These are phyloP conservation scores for Aureoboletus auriporus DNA, from an alignment of 768 basidiomycete genomes.

Conservation along the genomic window DNA sequence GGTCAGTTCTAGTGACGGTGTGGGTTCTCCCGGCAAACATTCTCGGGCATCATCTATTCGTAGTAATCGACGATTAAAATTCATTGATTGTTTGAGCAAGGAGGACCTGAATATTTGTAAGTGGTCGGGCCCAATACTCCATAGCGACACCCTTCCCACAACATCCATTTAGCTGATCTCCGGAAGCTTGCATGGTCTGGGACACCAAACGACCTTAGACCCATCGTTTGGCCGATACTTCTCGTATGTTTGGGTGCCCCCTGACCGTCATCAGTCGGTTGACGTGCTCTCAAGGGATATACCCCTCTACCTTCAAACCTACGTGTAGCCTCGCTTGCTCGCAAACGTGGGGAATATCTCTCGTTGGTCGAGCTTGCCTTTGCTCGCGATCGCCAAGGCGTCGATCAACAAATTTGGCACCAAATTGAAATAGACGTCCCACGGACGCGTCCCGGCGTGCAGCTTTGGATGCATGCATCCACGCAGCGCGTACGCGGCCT, in stretches of 20 bases:
- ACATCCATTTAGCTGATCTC: constrained; percentile 56
- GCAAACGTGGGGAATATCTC: constrained; percentile 90
- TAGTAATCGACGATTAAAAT: constrained; percentile 75
- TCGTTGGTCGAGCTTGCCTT: constrained; percentile 90
- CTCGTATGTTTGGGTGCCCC: constrained; percentile 53
- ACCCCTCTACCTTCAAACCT: constrained; percentile 79
- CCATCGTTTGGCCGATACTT: constrained; percentile 91
- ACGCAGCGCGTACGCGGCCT: constrained; percentile 74
- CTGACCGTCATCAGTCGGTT: neutral
- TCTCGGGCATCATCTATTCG: constrained; percentile 74
- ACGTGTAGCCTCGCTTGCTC: constrained; percentile 69
- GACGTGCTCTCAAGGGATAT: constrained; percentile 63
- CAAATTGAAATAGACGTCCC: constrained; percentile 99
- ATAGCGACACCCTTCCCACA: constrained; percentile 5
- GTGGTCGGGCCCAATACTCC: constrained; percentile 21
- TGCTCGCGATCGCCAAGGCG: constrained; percentile 73
- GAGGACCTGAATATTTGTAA: constrained; percentile 81
- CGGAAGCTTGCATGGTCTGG: constrained; percentile 94
- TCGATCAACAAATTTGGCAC: constrained; percentile 98
- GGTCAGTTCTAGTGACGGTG: constrained; percentile 6
- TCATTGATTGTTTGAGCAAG: constrained; percentile 70
- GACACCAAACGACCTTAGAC: constrained; percentile 81
- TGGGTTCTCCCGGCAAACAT: constrained; percentile 45
- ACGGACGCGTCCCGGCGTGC: constrained; percentile 86
- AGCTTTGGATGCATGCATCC: constrained; percentile 83